phyloP scores from a whole-genome alignment of 345 rosid species.

The Sapria himalayana region DNA sequence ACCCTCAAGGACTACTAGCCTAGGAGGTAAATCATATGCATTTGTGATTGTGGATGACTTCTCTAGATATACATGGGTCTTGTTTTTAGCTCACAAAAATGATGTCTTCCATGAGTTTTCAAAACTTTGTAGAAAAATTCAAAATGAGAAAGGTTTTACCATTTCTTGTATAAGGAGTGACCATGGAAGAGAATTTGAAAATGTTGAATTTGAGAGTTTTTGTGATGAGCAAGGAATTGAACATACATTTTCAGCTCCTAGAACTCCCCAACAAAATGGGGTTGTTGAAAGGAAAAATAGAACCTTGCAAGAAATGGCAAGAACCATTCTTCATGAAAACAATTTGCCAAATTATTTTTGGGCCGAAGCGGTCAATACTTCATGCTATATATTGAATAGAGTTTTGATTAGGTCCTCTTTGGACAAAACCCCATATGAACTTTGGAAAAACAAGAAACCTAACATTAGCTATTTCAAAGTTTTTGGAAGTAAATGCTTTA shows the following conservation, averaged over 20 bases:
- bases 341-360: neutral
- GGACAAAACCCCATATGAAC: constrained; percentile 2
- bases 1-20: neutral
- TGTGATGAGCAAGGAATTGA: neutral
- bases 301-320: neutral
- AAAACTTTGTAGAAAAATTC: neutral
- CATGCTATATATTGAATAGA: neutral
- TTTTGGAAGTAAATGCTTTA: neutral
- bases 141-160: neutral
- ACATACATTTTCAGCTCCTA: neutral
- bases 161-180: neutral
- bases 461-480: neutral
- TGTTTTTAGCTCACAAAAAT: neutral
- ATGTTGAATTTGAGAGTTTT: neutral
- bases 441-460: neutral
- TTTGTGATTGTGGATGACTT: neutral
- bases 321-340: neutral
- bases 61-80: neutral
- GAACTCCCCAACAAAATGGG: constrained; percentile 1
- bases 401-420: neutral
- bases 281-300: neutral
- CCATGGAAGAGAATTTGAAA: neutral
- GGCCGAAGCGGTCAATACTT: neutral
- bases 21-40: neutral
- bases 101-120: neutral